These are phyloP conservation scores for Nicotiana knightiana DNA, from an alignment of 257 asterid genomes.

Conservation along the genomic window DNA sequence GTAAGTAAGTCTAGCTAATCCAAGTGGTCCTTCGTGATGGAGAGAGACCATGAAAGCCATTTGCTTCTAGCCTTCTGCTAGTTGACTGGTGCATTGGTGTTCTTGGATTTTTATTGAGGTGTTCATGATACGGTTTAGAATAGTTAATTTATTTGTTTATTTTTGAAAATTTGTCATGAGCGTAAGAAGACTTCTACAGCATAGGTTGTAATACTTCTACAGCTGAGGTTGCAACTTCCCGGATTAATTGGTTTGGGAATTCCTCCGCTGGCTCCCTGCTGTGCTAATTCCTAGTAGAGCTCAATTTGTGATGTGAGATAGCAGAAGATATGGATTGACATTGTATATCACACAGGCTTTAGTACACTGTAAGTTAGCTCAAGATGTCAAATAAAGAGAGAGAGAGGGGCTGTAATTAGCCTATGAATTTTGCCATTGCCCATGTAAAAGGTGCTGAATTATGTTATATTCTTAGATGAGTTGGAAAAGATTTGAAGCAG, in stretches of 20 bases:
- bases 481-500: not conserved
- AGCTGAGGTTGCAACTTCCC: not conserved
- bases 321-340: not conserved
- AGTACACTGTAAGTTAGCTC: not conserved
- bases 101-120: not conserved
- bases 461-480: not conserved
- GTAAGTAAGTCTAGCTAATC: not conserved
- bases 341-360: not conserved
- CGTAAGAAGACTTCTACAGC: not conserved
- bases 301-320: not conserved
- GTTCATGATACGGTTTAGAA: not conserved
- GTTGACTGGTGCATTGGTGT: not conserved
- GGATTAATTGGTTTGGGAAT: not conserved
- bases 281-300: not conserved
- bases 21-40: not conserved
- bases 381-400: constrained; percentile 3
- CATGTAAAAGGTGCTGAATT: not conserved
- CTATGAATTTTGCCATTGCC: not conserved
- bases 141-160: not conserved
- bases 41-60: not conserved
- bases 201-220: not conserved
- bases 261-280: not conserved
- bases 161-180: not conserved
- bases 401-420: not conserved
- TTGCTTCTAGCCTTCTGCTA: not conserved